Conservation (phyloP, 2,329 filamentous ascomycete genomes). For the Pseudogymnoascus sp. region DNA sequence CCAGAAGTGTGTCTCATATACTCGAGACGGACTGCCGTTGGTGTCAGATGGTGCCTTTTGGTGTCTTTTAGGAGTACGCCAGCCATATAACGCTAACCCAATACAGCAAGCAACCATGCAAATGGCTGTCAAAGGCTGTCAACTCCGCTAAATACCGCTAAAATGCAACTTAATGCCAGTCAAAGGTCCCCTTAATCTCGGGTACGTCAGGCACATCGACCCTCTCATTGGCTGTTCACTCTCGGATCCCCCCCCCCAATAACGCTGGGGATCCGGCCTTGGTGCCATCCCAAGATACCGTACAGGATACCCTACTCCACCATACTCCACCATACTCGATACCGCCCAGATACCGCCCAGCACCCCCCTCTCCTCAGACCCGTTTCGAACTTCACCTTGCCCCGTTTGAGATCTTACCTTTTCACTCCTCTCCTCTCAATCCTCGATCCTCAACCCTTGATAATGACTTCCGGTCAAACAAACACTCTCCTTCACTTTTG, state of each 20-base stretch:
- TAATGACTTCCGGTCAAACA: background rate
- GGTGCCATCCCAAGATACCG: background rate
- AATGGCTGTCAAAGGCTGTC: conserved; percentile 1
- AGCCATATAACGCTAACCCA: background rate
- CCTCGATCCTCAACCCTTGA: background rate
- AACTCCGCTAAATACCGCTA: background rate
- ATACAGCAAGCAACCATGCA: background rate
- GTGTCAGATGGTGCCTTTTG: background rate
- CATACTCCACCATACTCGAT: background rate
- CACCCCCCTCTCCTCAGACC: background rate
- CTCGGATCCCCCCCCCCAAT: background rate
- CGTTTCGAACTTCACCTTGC: conserved; percentile 1
- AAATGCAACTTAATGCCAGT: background rate
- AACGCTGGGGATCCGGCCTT: background rate
- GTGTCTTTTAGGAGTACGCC: background rate
- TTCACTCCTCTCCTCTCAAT: background rate
- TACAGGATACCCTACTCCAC: background rate
- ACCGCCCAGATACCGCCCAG: background rate
- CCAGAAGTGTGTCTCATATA: background rate
- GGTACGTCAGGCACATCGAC: background rate
- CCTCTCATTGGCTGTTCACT: background rate
- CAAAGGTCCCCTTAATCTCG: conserved; percentile 1
- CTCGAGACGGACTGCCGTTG: background rate
- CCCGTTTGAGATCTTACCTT: background rate
- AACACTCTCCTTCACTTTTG: conserved; percentile 2